Base-by-base conservation (phyloP, 148 eudicot genomes). In the Dysphania ambrosioides region DNA sequence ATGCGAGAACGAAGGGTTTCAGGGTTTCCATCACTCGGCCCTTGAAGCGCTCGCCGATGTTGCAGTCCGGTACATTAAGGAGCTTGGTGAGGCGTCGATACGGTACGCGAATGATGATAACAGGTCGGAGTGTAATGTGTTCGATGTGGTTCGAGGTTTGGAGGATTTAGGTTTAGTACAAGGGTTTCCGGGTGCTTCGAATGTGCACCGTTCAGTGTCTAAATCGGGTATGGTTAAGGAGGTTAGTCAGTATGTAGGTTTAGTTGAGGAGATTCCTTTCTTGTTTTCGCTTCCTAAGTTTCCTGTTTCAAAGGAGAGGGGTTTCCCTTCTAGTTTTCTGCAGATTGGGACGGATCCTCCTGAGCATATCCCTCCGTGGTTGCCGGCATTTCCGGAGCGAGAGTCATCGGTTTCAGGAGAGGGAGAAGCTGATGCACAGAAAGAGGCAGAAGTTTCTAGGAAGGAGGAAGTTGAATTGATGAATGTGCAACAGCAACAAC, bases 111-210 rank as follows among this genome's bases (percentile, higher is more conserved):
- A 80, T 85, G 82, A 76, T 73, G 83, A 88, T 2, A 87, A 87
- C 81, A 88, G 97, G 75, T 79, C 82, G 6, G 87, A 91, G 29
- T 81, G 89, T 75, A 90, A 94, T 75, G 86, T 82, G 55, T 86
- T 89, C 70, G 93, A 94, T 82, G 75, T 94, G 31, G 75, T 91
- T 78, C 92, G 78, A 59, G 95, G 90, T 24, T 79, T 94, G 77
- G 91, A 94, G 65, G 90, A 88, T 77, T 79, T 89, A 86, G 85
- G 89, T 36, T 79, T 82, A 11, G 61, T 82, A 34, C 88, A 80
- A 78, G 98, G 98, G 12, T 89, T 89, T 88, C 58, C 78, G 7
- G 86, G 91, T 75, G 90, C 88, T 78, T 85, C 95, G 2, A 91
- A 87, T 78, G 70, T 75, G 57, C 70, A 81, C 70, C 85, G 71